Conservation (phyloP, 75 land plant species). For the Sequoia sempervirens region DNA sequence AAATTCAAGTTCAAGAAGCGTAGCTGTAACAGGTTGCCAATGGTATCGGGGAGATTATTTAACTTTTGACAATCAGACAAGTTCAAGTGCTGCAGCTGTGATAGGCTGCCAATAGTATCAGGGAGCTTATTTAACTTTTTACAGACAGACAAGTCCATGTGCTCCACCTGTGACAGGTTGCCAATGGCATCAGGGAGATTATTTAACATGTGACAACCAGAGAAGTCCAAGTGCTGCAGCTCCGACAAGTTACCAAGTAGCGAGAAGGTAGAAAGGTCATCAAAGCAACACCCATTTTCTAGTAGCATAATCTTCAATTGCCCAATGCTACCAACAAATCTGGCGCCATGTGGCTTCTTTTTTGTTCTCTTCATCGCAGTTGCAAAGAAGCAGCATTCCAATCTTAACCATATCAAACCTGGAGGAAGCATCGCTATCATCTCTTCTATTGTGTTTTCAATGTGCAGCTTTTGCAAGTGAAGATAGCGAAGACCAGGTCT, state of each 20-base stretch:
- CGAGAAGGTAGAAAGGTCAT: neutral
- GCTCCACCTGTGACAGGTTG: neutral
- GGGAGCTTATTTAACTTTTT: neutral
- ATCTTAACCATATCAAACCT: neutral
- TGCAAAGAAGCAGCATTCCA: neutral
- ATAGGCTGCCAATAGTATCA: no score
- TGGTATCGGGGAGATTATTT: no score
- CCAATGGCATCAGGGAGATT: neutral
- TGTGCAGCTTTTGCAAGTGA: neutral
- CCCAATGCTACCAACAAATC: neutral
- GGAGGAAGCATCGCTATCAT: neutral
- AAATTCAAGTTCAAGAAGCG: no score
- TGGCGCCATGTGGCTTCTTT: neutral
- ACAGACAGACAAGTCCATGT: neutral
- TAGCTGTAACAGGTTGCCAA: no score
- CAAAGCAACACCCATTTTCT: neutral
- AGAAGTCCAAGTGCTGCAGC: neutral
- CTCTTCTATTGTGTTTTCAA: neutral
- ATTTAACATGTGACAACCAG: neutral
- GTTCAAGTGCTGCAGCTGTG: no score
- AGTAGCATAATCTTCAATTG: neutral
- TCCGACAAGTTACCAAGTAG: neutral
- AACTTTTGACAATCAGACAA: no score
- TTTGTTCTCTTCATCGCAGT: neutral
- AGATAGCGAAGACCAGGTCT: neutral